phyloP scores from a whole-genome alignment of 331 rosid species.

The Acacia pycnantha region DNA sequence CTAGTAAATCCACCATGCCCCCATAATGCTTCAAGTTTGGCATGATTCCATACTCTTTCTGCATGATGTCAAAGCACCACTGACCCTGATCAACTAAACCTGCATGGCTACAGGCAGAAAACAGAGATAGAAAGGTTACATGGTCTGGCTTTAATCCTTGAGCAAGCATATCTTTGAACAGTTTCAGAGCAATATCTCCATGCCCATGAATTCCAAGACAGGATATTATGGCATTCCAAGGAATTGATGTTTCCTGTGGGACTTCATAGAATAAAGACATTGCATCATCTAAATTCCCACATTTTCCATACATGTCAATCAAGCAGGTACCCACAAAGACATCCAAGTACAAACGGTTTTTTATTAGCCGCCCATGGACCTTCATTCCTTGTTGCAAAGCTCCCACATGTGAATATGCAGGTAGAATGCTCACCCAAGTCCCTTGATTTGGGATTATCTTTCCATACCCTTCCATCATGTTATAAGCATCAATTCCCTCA shows the following conservation, averaged over 20 bases:
- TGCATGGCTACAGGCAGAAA: slow-evolving; percentile 26
- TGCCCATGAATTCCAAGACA: slow-evolving; percentile 31
- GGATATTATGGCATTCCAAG: slow-evolving; percentile 27
- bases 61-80: slow-evolving; percentile 25
- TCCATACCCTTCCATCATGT: background rate
- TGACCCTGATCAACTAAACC: slow-evolving; percentile 24
- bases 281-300: slow-evolving; percentile 24
- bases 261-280: slow-evolving; percentile 16
- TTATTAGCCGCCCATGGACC: slow-evolving; percentile 21
- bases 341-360: slow-evolving; percentile 15
- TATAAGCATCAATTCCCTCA: slow-evolving; percentile 16
- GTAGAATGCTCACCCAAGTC: slow-evolving; percentile 32
- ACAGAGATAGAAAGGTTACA: slow-evolving; percentile 20
- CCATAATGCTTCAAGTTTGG: slow-evolving; percentile 28
- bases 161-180: slow-evolving; percentile 19
- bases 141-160: slow-evolving; percentile 21
- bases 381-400: slow-evolving; percentile 27
- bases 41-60: slow-evolving; percentile 4
- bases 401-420: slow-evolving; percentile 26
- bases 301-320: slow-evolving; percentile 29
- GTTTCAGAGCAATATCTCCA: slow-evolving; percentile 8
- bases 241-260: slow-evolving; percentile 18
- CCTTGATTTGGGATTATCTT: slow-evolving; percentile 22
- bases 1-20: slow-evolving; percentile 29
- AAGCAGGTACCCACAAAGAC: slow-evolving; percentile 25